Evolutionary conservation across 805 yeast genomes (phyloP), one percentile per base, ranked within the genome.

Genomic region (Ogataea trehaloabstinens): DNA sequence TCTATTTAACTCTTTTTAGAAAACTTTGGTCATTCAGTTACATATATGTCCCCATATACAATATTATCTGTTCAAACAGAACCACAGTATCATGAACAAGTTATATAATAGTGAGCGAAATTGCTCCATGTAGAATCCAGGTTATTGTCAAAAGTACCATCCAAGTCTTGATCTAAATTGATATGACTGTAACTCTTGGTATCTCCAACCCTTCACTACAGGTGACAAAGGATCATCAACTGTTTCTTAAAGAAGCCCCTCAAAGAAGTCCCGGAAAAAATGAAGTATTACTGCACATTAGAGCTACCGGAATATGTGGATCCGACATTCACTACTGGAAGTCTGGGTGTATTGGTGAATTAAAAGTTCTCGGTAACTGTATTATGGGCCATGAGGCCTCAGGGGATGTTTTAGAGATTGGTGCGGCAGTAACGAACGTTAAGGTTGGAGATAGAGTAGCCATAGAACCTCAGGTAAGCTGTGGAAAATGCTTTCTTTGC

Each of bases 221-320:
- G 17, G 51, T 45, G n/a, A 45, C 45, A 32, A 45, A 44, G 21
- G 37, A 51, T 22, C 45, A 46, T 29, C 21, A 28, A 3, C 40
- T 51, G 20, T 39, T 32, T 34, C 28, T 51, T n/a, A 42, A 37
- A 22, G 50, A 51, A 19, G 28, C 44, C 13, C 49, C 49, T 20
- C 36, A 45, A 16, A 36, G 28, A 2, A 31, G 32, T n/a, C 68
- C 68, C 13, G 66, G 60, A 10, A 47, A 51, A 10, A 64, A 61
- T 16, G 66, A 70, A 40, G 85, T 78, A 17, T 56, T 75, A n/a
- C 71, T 80, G 24, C 79, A 76, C 53, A 73, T 80, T 31, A 67
- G 76, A 44, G 77, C 79, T 37, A 79, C 85, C 10, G 89, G 88
- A 20, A 81, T 82, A 49, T 82, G 89, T 60, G 89, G 88, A 15